phyloP scores from a whole-genome alignment of 768 basidiomycete species.

The Boletus barrowsii region DNA sequence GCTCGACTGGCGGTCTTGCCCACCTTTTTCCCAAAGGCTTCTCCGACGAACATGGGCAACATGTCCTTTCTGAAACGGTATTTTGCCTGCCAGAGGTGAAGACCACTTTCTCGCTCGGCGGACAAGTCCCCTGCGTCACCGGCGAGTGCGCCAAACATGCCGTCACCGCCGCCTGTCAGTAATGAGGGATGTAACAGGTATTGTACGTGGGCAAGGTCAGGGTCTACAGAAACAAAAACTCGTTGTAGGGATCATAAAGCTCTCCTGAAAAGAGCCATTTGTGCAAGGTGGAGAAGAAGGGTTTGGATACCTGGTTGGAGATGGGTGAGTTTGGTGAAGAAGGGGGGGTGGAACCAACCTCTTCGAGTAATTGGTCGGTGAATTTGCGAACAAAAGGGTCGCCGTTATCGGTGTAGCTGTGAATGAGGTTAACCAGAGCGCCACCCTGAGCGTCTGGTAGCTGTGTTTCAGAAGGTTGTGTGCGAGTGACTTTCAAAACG shows the following conservation, averaged over 20 bases:
- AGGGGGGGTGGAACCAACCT: conserved; percentile 43
- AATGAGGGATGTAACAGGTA: conserved; percentile 63
- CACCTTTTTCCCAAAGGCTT: conserved; percentile 92
- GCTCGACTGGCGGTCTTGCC: not conserved
- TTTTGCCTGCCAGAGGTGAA: conserved; percentile 89
- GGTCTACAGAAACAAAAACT: conserved; percentile 95
- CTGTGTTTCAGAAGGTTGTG: not conserved
- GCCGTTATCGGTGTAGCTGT: conserved; percentile 94
- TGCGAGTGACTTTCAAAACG: no score
- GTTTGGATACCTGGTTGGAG: conserved; percentile 78
- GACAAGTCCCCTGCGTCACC: conserved; percentile 58
- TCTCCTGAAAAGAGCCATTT: conserved; percentile 97
- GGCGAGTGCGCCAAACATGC: conserved; percentile 54
- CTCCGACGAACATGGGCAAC: conserved; percentile 93
- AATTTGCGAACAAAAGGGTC: conserved; percentile 93
- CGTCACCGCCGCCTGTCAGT: conserved; percentile 54
- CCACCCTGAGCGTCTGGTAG: conserved; percentile 77
- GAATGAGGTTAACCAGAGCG: conserved; percentile 91
- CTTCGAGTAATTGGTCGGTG: conserved; percentile 86
- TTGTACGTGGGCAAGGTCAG: conserved; percentile 68
- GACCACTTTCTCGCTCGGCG: conserved; percentile 58
- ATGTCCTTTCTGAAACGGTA: conserved; percentile 89
- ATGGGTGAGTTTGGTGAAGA: not conserved
- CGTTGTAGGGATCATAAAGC: conserved; percentile 89
- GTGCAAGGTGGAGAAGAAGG: conserved; percentile 90